Evolutionary conservation across 1,284 basidiomycete genomes (phyloP).

Genomic region (Ceratobasidium sp.): DNA sequence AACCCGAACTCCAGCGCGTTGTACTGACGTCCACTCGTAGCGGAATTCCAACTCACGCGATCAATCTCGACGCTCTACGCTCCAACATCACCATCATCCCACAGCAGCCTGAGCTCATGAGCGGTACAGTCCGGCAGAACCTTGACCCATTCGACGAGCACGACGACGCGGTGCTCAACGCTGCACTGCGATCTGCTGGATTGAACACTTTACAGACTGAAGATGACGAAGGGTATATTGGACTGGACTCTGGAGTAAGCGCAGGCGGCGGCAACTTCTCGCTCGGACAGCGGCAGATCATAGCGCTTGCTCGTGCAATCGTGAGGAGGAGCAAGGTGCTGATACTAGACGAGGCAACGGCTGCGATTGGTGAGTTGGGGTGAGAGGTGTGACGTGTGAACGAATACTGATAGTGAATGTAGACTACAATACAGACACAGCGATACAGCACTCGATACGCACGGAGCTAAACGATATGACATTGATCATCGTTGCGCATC

Average conservation of each 20-base stretch:
- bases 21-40: not conserved
- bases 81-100: conserved; percentile 60
- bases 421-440: conserved; percentile 56
- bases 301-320: conserved; percentile 67
- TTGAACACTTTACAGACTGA: conserved; percentile 51
- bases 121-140: conserved; percentile 67
- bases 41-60: conserved; percentile 53
- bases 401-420: not conserved
- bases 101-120: conserved; percentile 71
- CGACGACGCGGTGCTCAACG: conserved; percentile 70
- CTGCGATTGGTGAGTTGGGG: conserved; percentile 51
- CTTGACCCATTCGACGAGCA: conserved; percentile 78
- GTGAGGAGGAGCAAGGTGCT: conserved; percentile 62
- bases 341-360: conserved; percentile 50
- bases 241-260: conserved; percentile 60
- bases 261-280: conserved; percentile 51
- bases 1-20: not conserved
- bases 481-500: conserved; percentile 73
- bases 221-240: conserved; percentile 57
- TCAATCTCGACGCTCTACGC: conserved; percentile 72
- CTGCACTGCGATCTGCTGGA: conserved; percentile 60
- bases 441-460: conserved; percentile 69
- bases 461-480: conserved; percentile 68
- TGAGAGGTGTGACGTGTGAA: not conserved
- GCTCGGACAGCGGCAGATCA: conserved; percentile 51